Evolutionary conservation across 2,329 filamentous ascomycete species (phyloP).

Genomic region (Sporothrix curviconia): DNA sequence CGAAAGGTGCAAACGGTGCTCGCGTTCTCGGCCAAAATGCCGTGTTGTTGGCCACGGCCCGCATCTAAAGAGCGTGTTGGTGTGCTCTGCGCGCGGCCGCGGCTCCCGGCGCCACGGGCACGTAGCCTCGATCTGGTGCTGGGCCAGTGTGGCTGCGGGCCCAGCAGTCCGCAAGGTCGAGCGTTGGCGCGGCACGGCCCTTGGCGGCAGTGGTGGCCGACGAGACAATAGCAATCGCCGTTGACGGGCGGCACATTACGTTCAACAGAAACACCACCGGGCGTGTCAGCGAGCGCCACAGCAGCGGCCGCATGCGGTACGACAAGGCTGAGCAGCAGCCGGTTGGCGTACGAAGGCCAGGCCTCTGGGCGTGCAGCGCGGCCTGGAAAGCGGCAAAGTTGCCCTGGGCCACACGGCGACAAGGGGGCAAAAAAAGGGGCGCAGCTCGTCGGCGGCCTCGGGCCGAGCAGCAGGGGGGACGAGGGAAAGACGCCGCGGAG

Average conservation of each 20-base stretch:
- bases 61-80: slow-evolving; percentile 46
- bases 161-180: slow-evolving; percentile 65
- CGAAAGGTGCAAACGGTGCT: slow-evolving; percentile 41
- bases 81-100: slow-evolving; percentile 34
- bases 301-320: slow-evolving; percentile 72
- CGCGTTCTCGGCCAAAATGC: slow-evolving; percentile 20
- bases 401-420: slow-evolving; percentile 63
- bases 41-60: slow-evolving; percentile 42
- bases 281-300: slow-evolving; percentile 77
- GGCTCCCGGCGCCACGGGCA: slow-evolving; percentile 31
- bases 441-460: slow-evolving; percentile 58
- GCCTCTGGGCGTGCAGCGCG: slow-evolving; percentile 57
- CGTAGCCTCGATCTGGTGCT: slow-evolving; percentile 55
- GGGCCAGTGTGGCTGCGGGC: slow-evolving; percentile 58
- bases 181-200: slow-evolving; percentile 60
- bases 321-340: slow-evolving; percentile 67
- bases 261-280: slow-evolving; percentile 70
- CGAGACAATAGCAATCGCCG: slow-evolving; percentile 11
- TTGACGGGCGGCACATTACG: slow-evolving; percentile 58
- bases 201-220: slow-evolving; percentile 33
- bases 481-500: slow-evolving; percentile 80
- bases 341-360: slow-evolving; percentile 72
- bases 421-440: slow-evolving; percentile 65
- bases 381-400: slow-evolving; percentile 64
- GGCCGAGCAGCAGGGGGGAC: slow-evolving; percentile 57